These are phyloP conservation scores for Suillus luteus DNA, from an alignment of 768 basidiomycete genomes.

Conservation along the genomic window DNA sequence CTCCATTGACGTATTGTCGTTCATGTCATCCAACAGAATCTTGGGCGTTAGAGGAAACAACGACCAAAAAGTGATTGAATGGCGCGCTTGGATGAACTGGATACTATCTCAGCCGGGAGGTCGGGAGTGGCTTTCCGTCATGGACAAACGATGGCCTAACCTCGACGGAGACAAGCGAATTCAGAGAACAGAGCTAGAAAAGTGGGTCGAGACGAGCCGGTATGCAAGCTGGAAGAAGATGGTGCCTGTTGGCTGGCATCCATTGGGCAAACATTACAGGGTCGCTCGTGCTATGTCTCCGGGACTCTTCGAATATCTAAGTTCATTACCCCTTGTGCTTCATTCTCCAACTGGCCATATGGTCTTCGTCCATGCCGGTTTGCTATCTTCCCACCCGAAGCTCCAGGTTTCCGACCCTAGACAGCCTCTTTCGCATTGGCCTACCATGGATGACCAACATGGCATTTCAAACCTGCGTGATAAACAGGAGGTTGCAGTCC, in stretches of 20 bases:
- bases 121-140: slow-evolving; percentile 53
- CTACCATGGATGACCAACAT: slow-evolving; percentile 35
- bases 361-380: slow-evolving; percentile 81
- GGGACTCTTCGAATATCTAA: slow-evolving; percentile 69
- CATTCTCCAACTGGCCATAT: slow-evolving; percentile 76
- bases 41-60: slow-evolving; percentile 92
- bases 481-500: slow-evolving; percentile 68
- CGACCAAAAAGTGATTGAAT: slow-evolving; percentile 89
- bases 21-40: slow-evolving; percentile 62
- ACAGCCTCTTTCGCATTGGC: slow-evolving; percentile 74
- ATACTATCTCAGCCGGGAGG: slow-evolving; percentile 47
- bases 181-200: slow-evolving; percentile 22
- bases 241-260: slow-evolving; percentile 70
- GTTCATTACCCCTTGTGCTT: slow-evolving; percentile 68
- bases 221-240: slow-evolving; percentile 46
- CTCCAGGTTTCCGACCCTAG: slow-evolving; percentile 48
- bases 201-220: slow-evolving; percentile 39
- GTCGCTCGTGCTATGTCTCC: slow-evolving; percentile 67
- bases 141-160: slow-evolving; percentile 46
- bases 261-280: slow-evolving; percentile 76
- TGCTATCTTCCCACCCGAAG: slow-evolving; percentile 71
- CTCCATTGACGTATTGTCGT: slow-evolving; percentile 65
- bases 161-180: slow-evolving; percentile 32
- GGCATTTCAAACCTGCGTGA: slow-evolving; percentile 41
- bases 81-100: slow-evolving; percentile 88